Evolutionary conservation across 1,284 basidiomycete species (phyloP).

Genomic region (Trametes sp.): DNA sequence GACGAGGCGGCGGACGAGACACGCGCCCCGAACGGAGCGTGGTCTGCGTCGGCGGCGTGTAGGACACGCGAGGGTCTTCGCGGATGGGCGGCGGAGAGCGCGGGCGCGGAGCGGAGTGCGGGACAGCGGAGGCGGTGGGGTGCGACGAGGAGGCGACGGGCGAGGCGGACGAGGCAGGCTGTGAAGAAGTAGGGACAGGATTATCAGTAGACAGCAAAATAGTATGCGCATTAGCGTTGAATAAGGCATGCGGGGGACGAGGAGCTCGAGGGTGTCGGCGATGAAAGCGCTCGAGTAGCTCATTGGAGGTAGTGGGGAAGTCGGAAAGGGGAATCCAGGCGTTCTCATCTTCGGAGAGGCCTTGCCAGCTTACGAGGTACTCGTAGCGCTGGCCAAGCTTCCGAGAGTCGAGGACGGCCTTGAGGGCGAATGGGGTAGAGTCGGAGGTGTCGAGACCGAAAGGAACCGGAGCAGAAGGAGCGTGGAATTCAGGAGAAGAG

Average conservation of each 20-base stretch:
- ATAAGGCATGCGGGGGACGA: constrained; percentile 11
- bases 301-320: constrained; percentile 37
- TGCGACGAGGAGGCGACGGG: not conserved
- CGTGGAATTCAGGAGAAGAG: constrained; percentile 33
- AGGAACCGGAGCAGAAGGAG: constrained; percentile 31
- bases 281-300: constrained; percentile 44
- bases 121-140: not conserved
- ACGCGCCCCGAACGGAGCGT: constrained; percentile 4
- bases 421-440: constrained; percentile 29
- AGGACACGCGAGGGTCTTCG: not conserved
- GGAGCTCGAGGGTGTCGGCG: constrained; percentile 40
- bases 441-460: constrained; percentile 31
- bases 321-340: constrained; percentile 43
- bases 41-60: constrained; percentile 5
- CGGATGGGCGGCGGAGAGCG: not conserved
- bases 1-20: not conserved
- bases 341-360: constrained; percentile 27
- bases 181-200: not conserved
- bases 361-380: not conserved
- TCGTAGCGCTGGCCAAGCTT: too few species aligned
- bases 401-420: constrained; percentile 24
- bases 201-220: not conserved
- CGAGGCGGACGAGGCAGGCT: not conserved
- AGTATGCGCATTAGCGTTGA: not conserved
- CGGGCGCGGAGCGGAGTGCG: not conserved